Evolutionary conservation across 176 grass and related monocot species (phyloP).

Genomic region (Cymbopogon citratus): DNA sequence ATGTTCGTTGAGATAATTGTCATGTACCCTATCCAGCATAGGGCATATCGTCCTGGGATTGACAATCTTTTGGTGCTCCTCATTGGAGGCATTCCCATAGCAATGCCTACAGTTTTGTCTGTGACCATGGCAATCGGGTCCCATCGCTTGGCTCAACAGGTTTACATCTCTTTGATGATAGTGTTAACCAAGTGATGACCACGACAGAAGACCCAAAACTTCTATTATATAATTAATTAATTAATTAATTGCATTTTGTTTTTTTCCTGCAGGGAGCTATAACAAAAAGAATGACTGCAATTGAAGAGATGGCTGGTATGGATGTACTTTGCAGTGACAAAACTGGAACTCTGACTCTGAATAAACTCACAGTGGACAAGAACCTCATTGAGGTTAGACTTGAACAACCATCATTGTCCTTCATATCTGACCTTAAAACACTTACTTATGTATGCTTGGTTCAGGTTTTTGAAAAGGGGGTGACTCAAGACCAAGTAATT

Average conservation of each 20-base stretch:
- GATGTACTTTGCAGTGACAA: slow-evolving; percentile 14
- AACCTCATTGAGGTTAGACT: slow-evolving; percentile 11
- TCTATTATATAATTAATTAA: too few species aligned
- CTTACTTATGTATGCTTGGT: too few species aligned
- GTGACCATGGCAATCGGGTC: slow-evolving; percentile 14
- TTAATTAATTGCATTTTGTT: background rate
- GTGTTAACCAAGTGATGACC: background rate
- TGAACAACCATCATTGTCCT: background rate
- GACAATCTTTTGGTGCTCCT: slow-evolving; percentile 16
- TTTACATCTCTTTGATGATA: background rate
- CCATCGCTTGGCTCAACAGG: slow-evolving; percentile 8
- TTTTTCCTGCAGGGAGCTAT: background rate
- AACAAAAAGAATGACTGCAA: slow-evolving; percentile 11
- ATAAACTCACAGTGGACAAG: slow-evolving; percentile 13
- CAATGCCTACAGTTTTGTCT: slow-evolving; percentile 8
- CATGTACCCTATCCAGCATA: slow-evolving; percentile 8
- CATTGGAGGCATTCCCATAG: slow-evolving; percentile 6
- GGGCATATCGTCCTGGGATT: slow-evolving; percentile 1
- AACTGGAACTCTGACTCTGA: slow-evolving; percentile 10
- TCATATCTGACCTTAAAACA: background rate
- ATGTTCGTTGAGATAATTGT: slow-evolving; percentile 16
- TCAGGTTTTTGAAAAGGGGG: background rate
- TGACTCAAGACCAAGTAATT: slow-evolving; percentile 15
- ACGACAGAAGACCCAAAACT: background rate
- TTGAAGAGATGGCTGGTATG: slow-evolving; percentile 15